Conservation (phyloP, 1,284 basidiomycete species). For the Calocybe gambosa region DNA sequence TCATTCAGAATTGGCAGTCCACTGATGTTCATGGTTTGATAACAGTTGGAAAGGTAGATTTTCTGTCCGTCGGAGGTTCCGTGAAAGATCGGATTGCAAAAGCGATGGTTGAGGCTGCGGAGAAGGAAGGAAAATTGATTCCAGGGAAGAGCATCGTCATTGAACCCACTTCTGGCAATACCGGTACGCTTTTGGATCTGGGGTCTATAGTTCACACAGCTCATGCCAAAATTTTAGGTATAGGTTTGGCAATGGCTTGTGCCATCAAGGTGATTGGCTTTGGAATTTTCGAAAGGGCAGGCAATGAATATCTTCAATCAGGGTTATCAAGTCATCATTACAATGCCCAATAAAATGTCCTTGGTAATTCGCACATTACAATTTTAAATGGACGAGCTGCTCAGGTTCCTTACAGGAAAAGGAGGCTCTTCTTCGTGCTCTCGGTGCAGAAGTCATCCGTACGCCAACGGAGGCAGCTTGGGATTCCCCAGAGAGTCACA, state of each 20-base stretch:
- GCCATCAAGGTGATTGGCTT: slow-evolving; percentile 72
- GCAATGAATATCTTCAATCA: slow-evolving; percentile 79
- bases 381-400: background rate
- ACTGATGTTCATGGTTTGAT: slow-evolving; percentile 5
- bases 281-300: slow-evolving; percentile 20
- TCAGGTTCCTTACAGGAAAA: slow-evolving; percentile 63
- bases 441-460: slow-evolving; percentile 91
- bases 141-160: slow-evolving; percentile 91
- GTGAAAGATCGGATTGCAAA: slow-evolving; percentile 97
- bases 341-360: slow-evolving; percentile 96
- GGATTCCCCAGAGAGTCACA: slow-evolving; percentile 82
- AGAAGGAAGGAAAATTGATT: slow-evolving; percentile 79
- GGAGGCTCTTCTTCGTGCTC: slow-evolving; percentile 83
- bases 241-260: slow-evolving; percentile 87
- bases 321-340: slow-evolving; percentile 92
- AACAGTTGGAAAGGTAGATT: slow-evolving; percentile 87
- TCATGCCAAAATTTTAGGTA: slow-evolving; percentile 44
- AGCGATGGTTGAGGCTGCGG: slow-evolving; percentile 93
- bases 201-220: background rate
- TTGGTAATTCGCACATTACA: slow-evolving; percentile 34
- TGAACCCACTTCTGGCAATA: slow-evolving; percentile 92
- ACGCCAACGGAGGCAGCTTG: slow-evolving; percentile 90
- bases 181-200: slow-evolving; percentile 49
- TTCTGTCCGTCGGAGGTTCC: slow-evolving; percentile 86
- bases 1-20: slow-evolving; percentile 2